A percentile compares a stretch with the other conserved stretches of the same genome.
phyloP scores from a whole-genome alignment of 2,329 filamentous ascomycete genomes.

The Exophiala phaeomuriformis region DNA sequence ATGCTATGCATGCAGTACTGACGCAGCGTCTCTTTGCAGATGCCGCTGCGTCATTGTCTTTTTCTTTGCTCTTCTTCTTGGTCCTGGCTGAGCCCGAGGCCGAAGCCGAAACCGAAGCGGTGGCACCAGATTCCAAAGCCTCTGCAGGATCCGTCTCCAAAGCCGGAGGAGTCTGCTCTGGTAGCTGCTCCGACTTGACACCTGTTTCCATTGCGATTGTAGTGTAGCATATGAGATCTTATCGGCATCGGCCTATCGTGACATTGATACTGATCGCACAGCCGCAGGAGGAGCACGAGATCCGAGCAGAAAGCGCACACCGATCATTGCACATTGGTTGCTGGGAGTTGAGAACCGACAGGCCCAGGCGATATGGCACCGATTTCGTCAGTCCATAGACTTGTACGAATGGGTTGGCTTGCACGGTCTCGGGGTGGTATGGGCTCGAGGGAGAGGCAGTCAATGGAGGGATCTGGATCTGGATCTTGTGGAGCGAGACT shows the following conservation, averaged over 20 bases:
- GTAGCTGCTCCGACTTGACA: slow-evolving; percentile 8
- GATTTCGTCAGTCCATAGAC: too few relatives aligned
- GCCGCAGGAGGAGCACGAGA: background rate
- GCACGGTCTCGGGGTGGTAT: too few relatives aligned
- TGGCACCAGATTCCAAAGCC: background rate
- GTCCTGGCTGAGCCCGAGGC: slow-evolving; percentile 27
- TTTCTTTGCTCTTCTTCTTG: slow-evolving; percentile 31
- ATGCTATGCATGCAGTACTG: slow-evolving; percentile 77
- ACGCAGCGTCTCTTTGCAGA: slow-evolving; percentile 64
- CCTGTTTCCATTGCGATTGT: slow-evolving; percentile 4
- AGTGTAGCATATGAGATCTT: background rate
- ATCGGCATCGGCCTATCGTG: background rate
- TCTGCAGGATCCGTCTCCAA: background rate
- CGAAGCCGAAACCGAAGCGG: background rate
- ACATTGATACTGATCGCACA: background rate
- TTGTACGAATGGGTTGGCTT: too few relatives aligned
- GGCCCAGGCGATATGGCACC: too few relatives aligned
- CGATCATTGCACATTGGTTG: background rate
- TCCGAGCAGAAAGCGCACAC: background rate
- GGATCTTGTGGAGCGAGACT: too few relatives aligned
- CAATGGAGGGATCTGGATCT: too few relatives aligned
- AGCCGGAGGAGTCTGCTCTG: background rate
- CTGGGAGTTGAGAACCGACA: background rate
- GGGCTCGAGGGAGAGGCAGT: too few relatives aligned
- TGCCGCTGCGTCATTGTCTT: slow-evolving; percentile 29